Percentiles rank a stretch among this genome's conserved stretches.
These are phyloP conservation scores for Ciborinia camelliae DNA, from an alignment of 2,329 filamentous ascomycete species.

Conservation along the genomic window DNA sequence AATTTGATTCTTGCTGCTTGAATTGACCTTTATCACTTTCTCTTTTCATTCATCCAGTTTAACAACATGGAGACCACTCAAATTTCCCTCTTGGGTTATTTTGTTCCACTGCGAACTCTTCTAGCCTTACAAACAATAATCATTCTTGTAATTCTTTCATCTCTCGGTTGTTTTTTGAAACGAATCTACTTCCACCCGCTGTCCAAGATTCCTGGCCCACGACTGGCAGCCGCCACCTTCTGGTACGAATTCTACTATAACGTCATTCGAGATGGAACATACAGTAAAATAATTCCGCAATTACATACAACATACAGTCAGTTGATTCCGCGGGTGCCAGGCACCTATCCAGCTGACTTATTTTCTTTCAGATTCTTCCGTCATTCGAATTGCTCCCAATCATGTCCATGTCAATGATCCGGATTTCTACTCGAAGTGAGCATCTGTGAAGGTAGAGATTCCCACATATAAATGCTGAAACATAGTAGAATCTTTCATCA, in stretches of 20 bases:
- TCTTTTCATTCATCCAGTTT: neutral
- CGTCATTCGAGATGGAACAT: neutral
- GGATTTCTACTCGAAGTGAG: neutral
- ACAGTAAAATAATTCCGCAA: neutral
- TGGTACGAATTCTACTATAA: slow-evolving; percentile 11
- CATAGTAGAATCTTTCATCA: neutral
- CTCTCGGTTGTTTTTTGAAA: neutral
- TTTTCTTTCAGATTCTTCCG: neutral
- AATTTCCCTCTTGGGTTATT: neutral
- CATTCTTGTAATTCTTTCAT: neutral
- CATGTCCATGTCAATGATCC: slow-evolving; percentile 7
- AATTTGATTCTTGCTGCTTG: neutral
- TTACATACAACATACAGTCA: neutral
- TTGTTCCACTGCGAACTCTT: neutral
- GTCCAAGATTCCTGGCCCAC: neutral
- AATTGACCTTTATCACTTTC: neutral
- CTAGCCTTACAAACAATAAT: neutral
- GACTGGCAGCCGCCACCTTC: neutral
- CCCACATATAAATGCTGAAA: neutral
- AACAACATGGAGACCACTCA: neutral
- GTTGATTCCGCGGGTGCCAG: neutral
- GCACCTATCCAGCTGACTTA: neutral
- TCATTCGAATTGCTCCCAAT: slow-evolving; percentile 2
- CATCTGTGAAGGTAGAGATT: neutral
- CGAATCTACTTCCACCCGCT: neutral